Conservation (phyloP, 306 rosid species). For the Spatholobus suberectus region DNA sequence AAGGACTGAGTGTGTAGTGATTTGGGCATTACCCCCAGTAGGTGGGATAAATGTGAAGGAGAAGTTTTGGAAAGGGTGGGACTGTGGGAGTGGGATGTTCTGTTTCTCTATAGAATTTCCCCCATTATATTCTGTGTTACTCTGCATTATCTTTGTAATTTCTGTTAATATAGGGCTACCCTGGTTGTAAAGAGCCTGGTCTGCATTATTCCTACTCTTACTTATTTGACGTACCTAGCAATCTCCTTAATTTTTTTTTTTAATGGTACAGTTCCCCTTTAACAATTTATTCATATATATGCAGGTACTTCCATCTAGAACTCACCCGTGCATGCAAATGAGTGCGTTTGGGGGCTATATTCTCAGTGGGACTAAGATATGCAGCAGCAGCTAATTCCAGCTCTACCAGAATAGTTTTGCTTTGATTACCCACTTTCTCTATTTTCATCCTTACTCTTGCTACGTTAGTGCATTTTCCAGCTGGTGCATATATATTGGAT, state of each 20-base stretch:
- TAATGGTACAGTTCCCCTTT: neutral
- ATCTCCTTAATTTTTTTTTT: neutral
- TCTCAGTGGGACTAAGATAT: conserved; percentile 87
- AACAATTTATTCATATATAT: conserved; percentile 30
- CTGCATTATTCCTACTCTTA: neutral
- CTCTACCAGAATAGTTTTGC: neutral
- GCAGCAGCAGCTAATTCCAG: conserved; percentile 46
- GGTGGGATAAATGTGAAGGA: no score
- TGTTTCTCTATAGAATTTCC: no score
- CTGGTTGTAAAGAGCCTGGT: neutral
- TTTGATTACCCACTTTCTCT: conserved; percentile 51
- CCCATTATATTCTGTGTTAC: no score
- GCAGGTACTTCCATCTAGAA: conserved; percentile 97
- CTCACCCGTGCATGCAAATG: conserved; percentile 95
- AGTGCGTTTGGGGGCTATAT: conserved; percentile 91
- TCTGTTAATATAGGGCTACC: neutral
- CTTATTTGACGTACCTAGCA: neutral
- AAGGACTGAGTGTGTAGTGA: no score
- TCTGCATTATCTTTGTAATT: neutral
- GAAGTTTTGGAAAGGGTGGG: no score
- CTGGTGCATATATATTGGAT: conserved; percentile 72
- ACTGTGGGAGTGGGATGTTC: no score
- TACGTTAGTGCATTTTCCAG: conserved; percentile 77
- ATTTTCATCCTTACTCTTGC: conserved; percentile 73
- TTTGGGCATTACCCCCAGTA: no score